Evolutionary conservation across 2,329 filamentous ascomycete genomes (phyloP), one percentile per base, ranked within the genome.

Genomic region (Ambrosiella beaveri): DNA sequence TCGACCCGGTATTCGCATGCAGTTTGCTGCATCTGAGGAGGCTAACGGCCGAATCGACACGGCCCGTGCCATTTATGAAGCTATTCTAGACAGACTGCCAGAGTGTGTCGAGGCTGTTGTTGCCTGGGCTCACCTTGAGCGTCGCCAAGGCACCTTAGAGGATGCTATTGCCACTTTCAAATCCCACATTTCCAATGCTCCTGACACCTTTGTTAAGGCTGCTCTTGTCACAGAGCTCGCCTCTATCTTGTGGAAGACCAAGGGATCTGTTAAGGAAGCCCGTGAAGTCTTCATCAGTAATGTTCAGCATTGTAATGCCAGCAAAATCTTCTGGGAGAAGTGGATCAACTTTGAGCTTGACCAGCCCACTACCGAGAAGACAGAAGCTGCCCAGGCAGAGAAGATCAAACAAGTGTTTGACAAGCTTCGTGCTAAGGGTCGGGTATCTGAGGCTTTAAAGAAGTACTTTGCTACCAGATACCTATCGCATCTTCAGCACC

Each of bases 21-120:
- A 95, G 67, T 97, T 90, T 73, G 91, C 93, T 12, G 88, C 90
- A 64, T 96, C 96, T 63, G 93, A 98, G 68, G 93, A 98, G 71
- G 85, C 87, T 70, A 77, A 79, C 45, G 87, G 82, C 3, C 82
- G 88, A 44, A 73, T 84, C 35, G 85, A 87, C 62, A 78, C 94
- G 41, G 88, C 91, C 9, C 81, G 85, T 61, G 89, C 87, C 60
- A 90, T 98, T 58, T 87, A 96, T 66, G 78, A 84, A 53, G 84
- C 87, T 1, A 85, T 98, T 57, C 75, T 97, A 38, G 73, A 82
- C 63, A 77, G 78, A 60, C 72, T 95, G 13, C 89, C 91, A 0
- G 84, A 86, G 63, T 87, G 91, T 63, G 78, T 95, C 52, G 89
- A 96, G 68, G 88, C 87, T 1, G 88, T 97, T 62, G 75, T 91